Evolutionary conservation across 305 asterid species (phyloP).

Genomic region (Salvia sclarea): DNA sequence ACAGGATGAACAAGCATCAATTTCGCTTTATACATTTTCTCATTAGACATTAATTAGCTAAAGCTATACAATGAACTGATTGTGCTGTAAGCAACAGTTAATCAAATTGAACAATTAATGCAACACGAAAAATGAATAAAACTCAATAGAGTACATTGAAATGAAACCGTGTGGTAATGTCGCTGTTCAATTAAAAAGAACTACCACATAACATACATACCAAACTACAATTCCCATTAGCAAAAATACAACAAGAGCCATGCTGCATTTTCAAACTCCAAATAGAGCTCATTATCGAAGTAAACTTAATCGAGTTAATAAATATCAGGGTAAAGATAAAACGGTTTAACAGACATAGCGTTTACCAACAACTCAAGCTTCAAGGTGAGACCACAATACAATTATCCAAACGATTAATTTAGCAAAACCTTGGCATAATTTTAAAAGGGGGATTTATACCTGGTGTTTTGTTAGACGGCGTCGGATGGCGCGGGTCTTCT

Average conservation of each 20-base stretch:
- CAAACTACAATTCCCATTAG: not conserved
- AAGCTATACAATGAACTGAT: not conserved
- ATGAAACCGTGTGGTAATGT: not conserved
- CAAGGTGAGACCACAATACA: not conserved
- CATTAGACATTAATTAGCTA: not conserved
- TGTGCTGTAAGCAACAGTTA: not conserved
- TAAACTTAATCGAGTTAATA: not conserved
- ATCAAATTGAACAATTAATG: too few species aligned
- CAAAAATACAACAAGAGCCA: not conserved
- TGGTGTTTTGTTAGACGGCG: conserved; percentile 60
- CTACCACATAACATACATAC: not conserved
- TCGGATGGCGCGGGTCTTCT: conserved; percentile 63
- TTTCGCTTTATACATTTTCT: not conserved
- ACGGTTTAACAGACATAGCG: not conserved
- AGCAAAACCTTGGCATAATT: not conserved
- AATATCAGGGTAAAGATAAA: not conserved
- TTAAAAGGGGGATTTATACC: conserved; percentile 31
- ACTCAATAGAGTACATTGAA: not conserved
- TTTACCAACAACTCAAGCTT: not conserved
- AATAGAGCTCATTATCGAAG: not conserved
- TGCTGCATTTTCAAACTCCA: not conserved
- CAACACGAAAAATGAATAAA: not conserved
- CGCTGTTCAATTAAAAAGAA: not conserved
- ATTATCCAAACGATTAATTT: not conserved
- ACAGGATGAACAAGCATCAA: not conserved